Conservation (phyloP, 345 rosid species). For the Lepidium didymum region DNA sequence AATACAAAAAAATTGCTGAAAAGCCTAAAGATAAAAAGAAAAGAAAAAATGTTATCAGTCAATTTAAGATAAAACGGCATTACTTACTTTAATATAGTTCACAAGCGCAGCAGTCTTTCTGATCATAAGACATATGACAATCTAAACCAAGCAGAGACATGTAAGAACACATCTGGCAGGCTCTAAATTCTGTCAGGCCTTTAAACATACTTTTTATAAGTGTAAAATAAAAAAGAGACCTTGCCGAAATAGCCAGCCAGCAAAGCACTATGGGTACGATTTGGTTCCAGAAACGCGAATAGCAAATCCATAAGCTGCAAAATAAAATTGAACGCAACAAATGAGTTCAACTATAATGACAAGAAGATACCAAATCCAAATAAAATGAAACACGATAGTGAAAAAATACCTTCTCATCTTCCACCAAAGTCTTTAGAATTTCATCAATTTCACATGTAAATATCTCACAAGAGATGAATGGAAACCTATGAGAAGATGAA, state of each 20-base stretch:
- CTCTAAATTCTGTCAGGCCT: neutral
- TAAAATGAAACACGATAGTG: neutral
- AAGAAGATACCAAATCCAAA: neutral
- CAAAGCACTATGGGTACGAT: slow-evolving; percentile 73
- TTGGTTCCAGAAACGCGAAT: slow-evolving; percentile 82
- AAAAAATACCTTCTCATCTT: slow-evolving; percentile 72
- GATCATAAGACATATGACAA: slow-evolving; percentile 86
- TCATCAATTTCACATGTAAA: slow-evolving; percentile 96
- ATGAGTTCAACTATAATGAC: neutral
- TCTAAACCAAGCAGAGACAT: slow-evolving; percentile 39
- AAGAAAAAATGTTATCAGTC: neutral
- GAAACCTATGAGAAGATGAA: slow-evolving; percentile 53
- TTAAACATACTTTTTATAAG: neutral
- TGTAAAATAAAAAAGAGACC: slow-evolving; percentile 32
- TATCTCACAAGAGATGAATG: slow-evolving; percentile 90
- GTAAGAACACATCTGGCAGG: slow-evolving; percentile 6
- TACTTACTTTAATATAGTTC: slow-evolving; percentile 83
- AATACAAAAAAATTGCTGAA: neutral
- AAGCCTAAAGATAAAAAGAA: neutral
- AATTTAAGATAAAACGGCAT: neutral
- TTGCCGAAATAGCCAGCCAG: slow-evolving; percentile 97
- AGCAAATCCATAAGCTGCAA: slow-evolving; percentile 83
- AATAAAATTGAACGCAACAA: neutral
- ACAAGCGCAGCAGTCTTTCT: slow-evolving; percentile 81
- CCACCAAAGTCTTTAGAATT: slow-evolving; percentile 78